phyloP scores from a whole-genome alignment of 257 asterid genomes.

The Vinca minor region DNA sequence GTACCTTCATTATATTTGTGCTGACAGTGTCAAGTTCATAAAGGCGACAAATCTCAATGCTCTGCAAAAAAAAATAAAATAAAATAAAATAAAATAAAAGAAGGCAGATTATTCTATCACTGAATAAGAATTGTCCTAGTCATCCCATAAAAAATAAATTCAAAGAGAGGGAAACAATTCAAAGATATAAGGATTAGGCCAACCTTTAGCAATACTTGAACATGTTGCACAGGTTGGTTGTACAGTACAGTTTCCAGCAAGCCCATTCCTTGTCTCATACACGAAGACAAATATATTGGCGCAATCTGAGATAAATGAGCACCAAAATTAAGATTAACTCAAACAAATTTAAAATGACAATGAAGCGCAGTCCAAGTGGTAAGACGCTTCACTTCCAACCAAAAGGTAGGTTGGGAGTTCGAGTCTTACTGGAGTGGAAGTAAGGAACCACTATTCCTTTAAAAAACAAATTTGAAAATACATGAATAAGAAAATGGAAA shows the following conservation, averaged over 20 bases:
- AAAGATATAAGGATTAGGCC: not conserved
- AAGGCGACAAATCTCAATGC: constrained; percentile 87
- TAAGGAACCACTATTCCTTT: too few species aligned
- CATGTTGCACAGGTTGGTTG: constrained; percentile 78
- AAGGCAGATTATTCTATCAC: constrained; percentile 13
- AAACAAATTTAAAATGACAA: too few species aligned
- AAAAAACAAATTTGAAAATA: too few species aligned
- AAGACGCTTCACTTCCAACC: too few species aligned
- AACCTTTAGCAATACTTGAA: constrained; percentile 78
- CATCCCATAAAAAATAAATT: not conserved
- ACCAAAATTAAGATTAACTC: constrained; percentile 13
- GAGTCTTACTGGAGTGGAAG: too few species aligned
- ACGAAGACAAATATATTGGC: constrained; percentile 75
- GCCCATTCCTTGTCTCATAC: constrained; percentile 74
- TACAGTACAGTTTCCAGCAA: constrained; percentile 63
- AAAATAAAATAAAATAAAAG: constrained; percentile 12
- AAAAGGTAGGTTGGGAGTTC: too few species aligned
- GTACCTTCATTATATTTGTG: constrained; percentile 75
- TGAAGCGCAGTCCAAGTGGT: too few species aligned
- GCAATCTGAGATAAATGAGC: constrained; percentile 49
- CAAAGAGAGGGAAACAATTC: not conserved
- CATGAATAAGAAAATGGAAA: not conserved
- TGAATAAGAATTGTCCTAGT: constrained; percentile 2
- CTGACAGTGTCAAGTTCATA: constrained; percentile 64
- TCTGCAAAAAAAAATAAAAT: constrained; percentile 38